Evolutionary conservation across 2,329 filamentous ascomycete species (phyloP).

Genomic region (Colletotrichum sp.): DNA sequence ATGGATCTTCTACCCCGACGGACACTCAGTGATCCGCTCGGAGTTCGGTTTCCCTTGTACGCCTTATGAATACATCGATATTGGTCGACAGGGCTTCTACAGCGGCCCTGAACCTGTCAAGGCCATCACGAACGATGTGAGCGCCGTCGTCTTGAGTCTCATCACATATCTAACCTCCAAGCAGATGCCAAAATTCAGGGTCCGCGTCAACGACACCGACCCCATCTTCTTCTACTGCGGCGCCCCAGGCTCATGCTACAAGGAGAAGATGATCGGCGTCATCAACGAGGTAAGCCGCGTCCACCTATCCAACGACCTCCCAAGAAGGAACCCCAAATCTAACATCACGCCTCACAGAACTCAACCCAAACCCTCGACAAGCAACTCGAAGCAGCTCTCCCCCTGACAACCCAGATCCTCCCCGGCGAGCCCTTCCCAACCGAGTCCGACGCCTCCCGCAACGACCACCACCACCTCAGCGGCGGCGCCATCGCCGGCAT

Average conservation of each 20-base stretch:
- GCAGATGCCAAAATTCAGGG: constrained; percentile 47
- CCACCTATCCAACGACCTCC: neutral
- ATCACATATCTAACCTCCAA: constrained; percentile 27
- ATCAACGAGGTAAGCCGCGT: constrained; percentile 67
- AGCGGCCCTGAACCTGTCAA: constrained; percentile 54
- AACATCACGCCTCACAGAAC: constrained; percentile 38
- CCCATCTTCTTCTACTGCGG: constrained; percentile 76
- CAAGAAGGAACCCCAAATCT: neutral
- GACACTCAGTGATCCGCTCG: constrained; percentile 68
- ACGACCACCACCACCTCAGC: constrained; percentile 24
- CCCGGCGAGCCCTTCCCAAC: constrained; percentile 62
- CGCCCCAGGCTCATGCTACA: constrained; percentile 68
- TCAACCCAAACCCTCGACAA: constrained; percentile 49
- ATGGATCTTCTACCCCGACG: constrained; percentile 67
- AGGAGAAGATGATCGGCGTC: constrained; percentile 75
- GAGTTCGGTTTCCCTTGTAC: constrained; percentile 67
- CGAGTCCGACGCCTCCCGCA: constrained; percentile 39
- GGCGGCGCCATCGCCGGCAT: constrained; percentile 66
- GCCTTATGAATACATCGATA: constrained; percentile 60
- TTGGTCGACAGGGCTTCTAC: constrained; percentile 57
- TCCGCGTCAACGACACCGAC: constrained; percentile 63
- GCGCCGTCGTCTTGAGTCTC: constrained; percentile 29
- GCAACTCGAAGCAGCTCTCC: constrained; percentile 52
- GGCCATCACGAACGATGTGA: constrained; percentile 50
- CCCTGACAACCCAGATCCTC: constrained; percentile 56